A percentile compares a stretch with the other conserved stretches of the same genome.
Conservation (phyloP, 2,329 filamentous ascomycete genomes). For the Colletotrichum australisinense region DNA sequence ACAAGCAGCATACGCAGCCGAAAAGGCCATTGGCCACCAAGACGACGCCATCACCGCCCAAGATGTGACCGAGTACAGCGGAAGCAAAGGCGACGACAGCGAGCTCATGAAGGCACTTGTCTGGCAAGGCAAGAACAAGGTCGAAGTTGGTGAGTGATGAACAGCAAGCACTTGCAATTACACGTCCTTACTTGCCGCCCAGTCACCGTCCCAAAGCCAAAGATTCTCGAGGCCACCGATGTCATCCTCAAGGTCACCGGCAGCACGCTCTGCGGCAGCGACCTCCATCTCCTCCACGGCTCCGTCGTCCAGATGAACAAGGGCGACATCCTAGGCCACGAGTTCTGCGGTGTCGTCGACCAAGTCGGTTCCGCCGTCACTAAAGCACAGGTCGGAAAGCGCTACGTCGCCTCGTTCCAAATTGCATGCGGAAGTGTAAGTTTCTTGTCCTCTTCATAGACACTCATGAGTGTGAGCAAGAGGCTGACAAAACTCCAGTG, state of each 20-base stretch:
- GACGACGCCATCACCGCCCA: slow-evolving; percentile 74
- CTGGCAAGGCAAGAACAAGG: slow-evolving; percentile 86
- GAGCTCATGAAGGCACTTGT: slow-evolving; percentile 83
- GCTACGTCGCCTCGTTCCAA: slow-evolving; percentile 89
- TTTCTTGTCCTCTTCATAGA: neutral
- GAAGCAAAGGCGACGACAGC: slow-evolving; percentile 54
- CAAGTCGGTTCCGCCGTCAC: slow-evolving; percentile 66
- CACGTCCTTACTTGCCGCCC: neutral
- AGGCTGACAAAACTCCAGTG: slow-evolving; percentile 55
- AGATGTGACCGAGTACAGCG: slow-evolving; percentile 72
- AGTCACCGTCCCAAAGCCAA: slow-evolving; percentile 77
- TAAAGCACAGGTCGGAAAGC: slow-evolving; percentile 67
- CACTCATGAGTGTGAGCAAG: too few species aligned
- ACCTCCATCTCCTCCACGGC: slow-evolving; percentile 68
- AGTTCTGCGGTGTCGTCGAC: slow-evolving; percentile 68
- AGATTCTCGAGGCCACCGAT: slow-evolving; percentile 77
- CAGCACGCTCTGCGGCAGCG: slow-evolving; percentile 69
- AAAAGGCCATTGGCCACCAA: slow-evolving; percentile 76
- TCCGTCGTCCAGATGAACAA: slow-evolving; percentile 68
- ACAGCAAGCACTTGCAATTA: neutral
- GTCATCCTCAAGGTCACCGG: slow-evolving; percentile 83
- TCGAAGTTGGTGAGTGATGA: slow-evolving; percentile 68
- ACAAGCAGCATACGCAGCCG: slow-evolving; percentile 75
- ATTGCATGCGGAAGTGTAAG: slow-evolving; percentile 72
- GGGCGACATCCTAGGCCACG: slow-evolving; percentile 75